Evolutionary conservation across 345 rosid genomes (phyloP).

Genomic region (Gossypium thurberi): DNA sequence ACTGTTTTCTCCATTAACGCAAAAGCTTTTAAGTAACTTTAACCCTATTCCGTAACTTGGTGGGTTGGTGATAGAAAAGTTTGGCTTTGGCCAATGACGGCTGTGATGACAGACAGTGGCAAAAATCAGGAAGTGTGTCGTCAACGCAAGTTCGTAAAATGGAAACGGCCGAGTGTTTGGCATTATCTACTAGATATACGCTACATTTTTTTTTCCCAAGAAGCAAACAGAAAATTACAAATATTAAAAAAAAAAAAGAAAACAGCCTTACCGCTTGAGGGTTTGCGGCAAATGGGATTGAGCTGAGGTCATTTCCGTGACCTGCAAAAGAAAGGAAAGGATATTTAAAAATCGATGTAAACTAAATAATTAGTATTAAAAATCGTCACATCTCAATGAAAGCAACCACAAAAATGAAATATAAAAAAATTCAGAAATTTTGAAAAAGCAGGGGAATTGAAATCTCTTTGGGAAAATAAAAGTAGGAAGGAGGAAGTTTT

Average conservation of each 20-base stretch:
- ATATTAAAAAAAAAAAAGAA: background rate
- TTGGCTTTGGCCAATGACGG: background rate
- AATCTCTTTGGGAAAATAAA: background rate
- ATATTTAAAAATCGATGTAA: background rate
- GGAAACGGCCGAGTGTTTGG: background rate
- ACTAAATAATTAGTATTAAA: background rate
- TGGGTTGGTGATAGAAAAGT: background rate
- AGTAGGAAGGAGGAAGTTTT: background rate
- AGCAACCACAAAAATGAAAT: background rate
- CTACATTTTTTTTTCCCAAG: background rate
- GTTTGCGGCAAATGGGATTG: background rate
- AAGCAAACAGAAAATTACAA: background rate
- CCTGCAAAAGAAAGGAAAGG: background rate
- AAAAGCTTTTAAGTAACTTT: too few relatives aligned
- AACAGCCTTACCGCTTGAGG: background rate
- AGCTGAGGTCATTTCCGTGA: background rate
- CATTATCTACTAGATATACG: background rate
- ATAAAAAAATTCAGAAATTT: background rate
- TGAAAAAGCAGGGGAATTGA: background rate
- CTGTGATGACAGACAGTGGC: background rate
- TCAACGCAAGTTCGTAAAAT: background rate
- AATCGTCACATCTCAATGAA: constrained; percentile 2
- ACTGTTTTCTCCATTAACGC: too few relatives aligned
- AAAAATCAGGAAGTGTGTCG: background rate
- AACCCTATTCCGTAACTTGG: background rate